Percentiles rank a stretch among this genome's conserved stretches.
These are phyloP conservation scores for Trichoderma brevicompactum DNA, from an alignment of 2,329 filamentous ascomycete genomes.

Conservation along the genomic window DNA sequence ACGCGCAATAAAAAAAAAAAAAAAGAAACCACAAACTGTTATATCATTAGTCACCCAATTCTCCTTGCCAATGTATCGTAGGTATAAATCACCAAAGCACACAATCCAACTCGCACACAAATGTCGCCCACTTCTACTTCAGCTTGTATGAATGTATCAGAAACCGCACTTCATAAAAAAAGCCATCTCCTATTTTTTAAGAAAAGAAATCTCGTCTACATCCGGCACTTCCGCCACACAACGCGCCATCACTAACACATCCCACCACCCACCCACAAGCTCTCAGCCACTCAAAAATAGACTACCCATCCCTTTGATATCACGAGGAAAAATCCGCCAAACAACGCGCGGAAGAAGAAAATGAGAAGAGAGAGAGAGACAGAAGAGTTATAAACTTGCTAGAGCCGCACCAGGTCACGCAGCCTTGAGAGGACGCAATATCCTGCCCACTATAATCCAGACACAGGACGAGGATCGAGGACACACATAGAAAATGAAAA, in stretches of 20 bases:
- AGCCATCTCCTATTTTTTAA: too few species aligned
- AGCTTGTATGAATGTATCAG: too few species aligned
- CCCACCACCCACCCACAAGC: too few species aligned
- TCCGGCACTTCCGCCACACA: not conserved
- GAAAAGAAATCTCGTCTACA: not conserved
- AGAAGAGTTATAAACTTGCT: not conserved
- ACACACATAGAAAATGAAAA: not conserved
- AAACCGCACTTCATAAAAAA: too few species aligned
- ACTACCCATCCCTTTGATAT: not conserved
- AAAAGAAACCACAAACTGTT: too few species aligned
- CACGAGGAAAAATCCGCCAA: not conserved
- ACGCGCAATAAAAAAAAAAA: not conserved
- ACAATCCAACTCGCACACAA: too few species aligned
- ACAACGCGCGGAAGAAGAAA: not conserved
- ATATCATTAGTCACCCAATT: too few species aligned
- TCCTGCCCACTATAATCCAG: not conserved
- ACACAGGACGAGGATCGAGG: not conserved
- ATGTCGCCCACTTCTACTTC: too few species aligned
- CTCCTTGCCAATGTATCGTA: too few species aligned
- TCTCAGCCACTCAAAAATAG: too few species aligned
- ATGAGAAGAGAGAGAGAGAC: too few species aligned
- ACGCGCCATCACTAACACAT: not conserved
- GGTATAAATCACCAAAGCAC: too few species aligned
- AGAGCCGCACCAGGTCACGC: not conserved
- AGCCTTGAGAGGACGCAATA: not conserved